Evolutionary conservation across 2,329 filamentous ascomycete genomes (phyloP), one percentile per base, ranked within the genome.

Genomic region (Mycocentrospora acerina): DNA sequence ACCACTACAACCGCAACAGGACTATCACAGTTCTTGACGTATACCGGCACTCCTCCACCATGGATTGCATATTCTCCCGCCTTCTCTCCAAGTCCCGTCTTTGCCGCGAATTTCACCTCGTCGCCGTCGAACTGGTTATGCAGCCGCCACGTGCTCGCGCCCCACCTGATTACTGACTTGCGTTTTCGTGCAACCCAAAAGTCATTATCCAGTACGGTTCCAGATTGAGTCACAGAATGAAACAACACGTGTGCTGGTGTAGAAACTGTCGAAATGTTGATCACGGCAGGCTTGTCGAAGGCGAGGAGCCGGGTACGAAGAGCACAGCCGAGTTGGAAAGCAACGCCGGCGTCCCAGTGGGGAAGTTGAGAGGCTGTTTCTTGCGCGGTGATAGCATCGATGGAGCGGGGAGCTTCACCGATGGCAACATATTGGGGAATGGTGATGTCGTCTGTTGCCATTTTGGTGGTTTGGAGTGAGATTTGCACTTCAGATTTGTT

Each of bases 1-100:
- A 91, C 86, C 11, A 90, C 80, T 4, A 88, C 79, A 2, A 89
- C 83, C 1, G 79, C 86, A 11, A 90, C 82, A 4, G 88, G 68
- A 0, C 84, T 85, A 67, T 90, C 86, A 1, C 89, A 84, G 0
- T 83, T 82, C 36, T 69, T 69, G 7, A 90, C 86, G 5, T 78
- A 73, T 15, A 91, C 76, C 0, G 87, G 87, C 40, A 88, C 79
- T 0, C 75, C 87, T 13, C 88, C 87, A 0, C 88, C 87, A 64
- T 90, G 86, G 49, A 90, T 88, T 2, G 86, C 86, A 72, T 86
- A 91, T 27, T 48, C 71, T 35, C 74, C 72, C 19, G 76, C 55
- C 7, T 75, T 73, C 32, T 53, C 59, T 0, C 59, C 60, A 41
- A 90, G 65, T 13, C 75, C 80, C 57, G 77, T 84, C 64, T 85